Base-by-base conservation (phyloP, 2,329 filamentous ascomycete genomes). In the Amylocarpus encephaloides region DNA sequence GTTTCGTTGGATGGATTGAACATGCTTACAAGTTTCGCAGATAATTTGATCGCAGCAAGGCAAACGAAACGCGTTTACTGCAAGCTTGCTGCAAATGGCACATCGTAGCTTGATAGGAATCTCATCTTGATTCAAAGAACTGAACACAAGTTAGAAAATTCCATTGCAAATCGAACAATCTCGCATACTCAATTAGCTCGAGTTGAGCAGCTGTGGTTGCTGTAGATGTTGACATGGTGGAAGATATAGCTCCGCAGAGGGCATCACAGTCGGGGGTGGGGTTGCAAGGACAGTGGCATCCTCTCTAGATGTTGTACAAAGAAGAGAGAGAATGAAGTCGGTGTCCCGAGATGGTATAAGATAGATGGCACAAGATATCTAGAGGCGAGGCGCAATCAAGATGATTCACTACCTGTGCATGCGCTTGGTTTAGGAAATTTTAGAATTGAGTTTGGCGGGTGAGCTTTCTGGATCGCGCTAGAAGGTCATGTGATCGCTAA, bases 91-190 rank as follows among this genome's bases (percentile, higher is more conserved):
- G 71, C 93, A 98, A 61, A 89, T 88, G 46, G 89, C 89, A 74
- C 93, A 98, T 70, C 91, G 86, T 57, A 98, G 79, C 75, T 95
- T 96, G 64, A 91, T 89, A n/a, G 93, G 93, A 51, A 96, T 90
- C 55, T 93, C 88, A 62, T 92, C 88, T 58, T 65, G 64, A 26
- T 62, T 58, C 26, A 66, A 53, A 30, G 64, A 67, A 49, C 65
- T 67, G 41, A 34, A 9, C 13, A 15, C 18, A 32, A 33, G 36
- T 61, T 50, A 59, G 46, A 43, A 43, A 54, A 22, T 50, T 10
- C 1, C n/a, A 19, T 30, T 5, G 11, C 7, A 48, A 36, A 30
- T n/a, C 22, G 19, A 43, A 33, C 26, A 13, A 30, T 19, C 35
- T 15, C 15, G 51, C 60, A 41, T 36, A 66, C 65, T 60, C 64